Percentiles rank a stretch among this genome's conserved stretches.
Conservation (phyloP, 805 yeast genomes). For the Yueomyces sinensis region DNA sequence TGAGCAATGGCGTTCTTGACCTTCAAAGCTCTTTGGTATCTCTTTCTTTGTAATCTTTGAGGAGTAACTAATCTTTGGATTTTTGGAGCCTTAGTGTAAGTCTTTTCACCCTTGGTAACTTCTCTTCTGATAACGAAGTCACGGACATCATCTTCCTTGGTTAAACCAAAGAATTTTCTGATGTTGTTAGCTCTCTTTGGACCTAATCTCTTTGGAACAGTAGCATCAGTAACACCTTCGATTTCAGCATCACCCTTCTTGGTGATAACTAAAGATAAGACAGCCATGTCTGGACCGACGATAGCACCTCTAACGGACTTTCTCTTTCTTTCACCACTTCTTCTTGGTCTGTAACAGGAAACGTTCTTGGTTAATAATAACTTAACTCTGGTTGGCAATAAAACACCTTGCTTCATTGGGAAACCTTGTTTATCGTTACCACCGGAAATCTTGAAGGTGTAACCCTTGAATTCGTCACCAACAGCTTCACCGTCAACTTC, state of each 20-base stretch:
- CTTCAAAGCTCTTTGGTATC: constrained; percentile 89
- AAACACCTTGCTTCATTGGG: constrained; percentile 99
- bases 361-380: constrained; percentile 85
- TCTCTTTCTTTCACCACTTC: constrained; percentile 99
- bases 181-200: constrained; percentile 99
- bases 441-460: constrained; percentile 96
- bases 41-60: constrained; percentile 98
- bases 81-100: constrained; percentile 99
- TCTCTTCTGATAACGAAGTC: constrained; percentile 96
- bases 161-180: constrained; percentile 95
- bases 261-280: constrained; percentile 80
- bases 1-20: constrained; percentile 94
- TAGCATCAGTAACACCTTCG: constrained; percentile 88
- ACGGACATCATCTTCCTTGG: constrained; percentile 37
- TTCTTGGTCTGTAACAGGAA: constrained; percentile 99
- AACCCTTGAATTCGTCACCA: constrained; percentile 99
- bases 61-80: constrained; percentile 99
- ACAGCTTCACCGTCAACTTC: constrained; percentile 98
- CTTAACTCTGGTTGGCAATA: constrained; percentile 99
- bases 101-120: constrained; percentile 94
- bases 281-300: constrained; percentile 94
- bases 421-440: constrained; percentile 99
- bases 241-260: constrained; percentile 97
- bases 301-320: constrained; percentile 99
- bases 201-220: constrained; percentile 98